Evolutionary conservation across 495 filamentous ascomycete genomes (phyloP), one percentile per base, ranked within the genome.

Genomic region (Aspergillus indologenus): DNA sequence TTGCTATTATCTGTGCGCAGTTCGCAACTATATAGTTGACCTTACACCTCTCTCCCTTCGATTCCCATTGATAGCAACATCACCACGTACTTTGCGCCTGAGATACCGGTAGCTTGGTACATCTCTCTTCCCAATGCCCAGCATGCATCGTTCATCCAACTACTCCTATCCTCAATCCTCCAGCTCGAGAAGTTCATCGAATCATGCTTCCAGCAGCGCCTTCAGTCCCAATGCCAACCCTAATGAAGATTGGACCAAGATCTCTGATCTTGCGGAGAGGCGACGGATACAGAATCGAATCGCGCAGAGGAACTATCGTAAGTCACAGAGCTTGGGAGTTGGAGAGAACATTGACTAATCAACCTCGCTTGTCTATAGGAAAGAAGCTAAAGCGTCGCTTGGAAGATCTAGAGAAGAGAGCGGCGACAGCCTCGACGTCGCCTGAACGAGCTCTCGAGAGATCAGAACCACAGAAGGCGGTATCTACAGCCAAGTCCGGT

Each of bases 161-260:
- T 73, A 74, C 51, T 62, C 65, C 7, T 68, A 67, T 46, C 58
- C 71, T 53, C 64, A 64, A 51, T 68, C 71, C 34, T 66, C 75
- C 52, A 66, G 68, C 59, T 72, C 89, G 45, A 84, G 87, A 61
- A 85, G 87, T 62, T 85, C 83, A 40, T 40, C 34, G 18, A 80
- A 69, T 56, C 87, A 91, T 69, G 86, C 85, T 61, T 95, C 91
- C 46, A 95, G 92, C 78, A 96, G 91, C 72, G 94, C 95, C 61
- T 97, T 97, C 83, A 96, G 92, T 78, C 88, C 89, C 63, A 94
- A 90, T 60, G 95, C 94, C 65, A 94, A 97, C 73, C 92, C 94
- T 56, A 92, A 96, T 64, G 93, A 98, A 75, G 93, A 98, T 79
- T 98, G 93, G 93, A 98, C 93, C 68, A 94, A 98, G 84, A 96